phyloP scores from a whole-genome alignment of 495 filamentous ascomycete genomes.

The Clavariopsis aquatica region DNA sequence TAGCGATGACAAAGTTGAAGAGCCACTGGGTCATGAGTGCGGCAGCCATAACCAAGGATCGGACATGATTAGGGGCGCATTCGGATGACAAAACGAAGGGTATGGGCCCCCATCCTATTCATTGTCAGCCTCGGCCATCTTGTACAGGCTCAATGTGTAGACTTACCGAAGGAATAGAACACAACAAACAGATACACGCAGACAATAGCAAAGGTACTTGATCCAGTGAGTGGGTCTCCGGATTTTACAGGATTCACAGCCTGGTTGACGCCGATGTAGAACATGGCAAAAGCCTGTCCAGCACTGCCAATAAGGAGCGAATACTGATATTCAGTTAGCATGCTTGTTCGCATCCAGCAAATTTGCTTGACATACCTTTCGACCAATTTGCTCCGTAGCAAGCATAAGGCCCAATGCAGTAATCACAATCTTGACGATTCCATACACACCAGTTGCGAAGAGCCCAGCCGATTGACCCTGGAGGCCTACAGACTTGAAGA shows the following conservation, averaged over 20 bases:
- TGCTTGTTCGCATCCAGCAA: constrained; percentile 23
- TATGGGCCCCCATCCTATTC: constrained; percentile 66
- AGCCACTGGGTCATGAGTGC: constrained; percentile 73
- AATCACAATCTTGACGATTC: constrained; percentile 35
- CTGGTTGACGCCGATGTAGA: constrained; percentile 35
- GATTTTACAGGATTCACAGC: constrained; percentile 30
- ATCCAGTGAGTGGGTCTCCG: constrained; percentile 36
- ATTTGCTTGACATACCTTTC: constrained; percentile 31
- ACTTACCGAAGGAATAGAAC: constrained; percentile 67
- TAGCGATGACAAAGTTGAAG: constrained; percentile 60
- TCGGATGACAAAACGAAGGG: constrained; percentile 51
- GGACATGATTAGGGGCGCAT: constrained; percentile 35
- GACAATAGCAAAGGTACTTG: constrained; percentile 29
- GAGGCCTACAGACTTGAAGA: constrained; percentile 39
- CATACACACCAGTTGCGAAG: constrained; percentile 40
- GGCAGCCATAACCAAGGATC: constrained; percentile 30
- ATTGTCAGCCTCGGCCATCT: constrained; percentile 1
- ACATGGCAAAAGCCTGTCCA: constrained; percentile 39
- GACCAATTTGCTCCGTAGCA: constrained; percentile 35
- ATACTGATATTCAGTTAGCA: constrained; percentile 35
- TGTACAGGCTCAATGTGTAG: not conserved
- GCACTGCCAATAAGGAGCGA: constrained; percentile 26
- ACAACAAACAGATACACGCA: constrained; percentile 74
- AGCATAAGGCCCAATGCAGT: constrained; percentile 36
- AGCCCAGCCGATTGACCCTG: constrained; percentile 29